These are phyloP conservation scores for Ammopiptanthus mongolicus DNA, from an alignment of 306 rosid genomes.

Conservation along the genomic window DNA sequence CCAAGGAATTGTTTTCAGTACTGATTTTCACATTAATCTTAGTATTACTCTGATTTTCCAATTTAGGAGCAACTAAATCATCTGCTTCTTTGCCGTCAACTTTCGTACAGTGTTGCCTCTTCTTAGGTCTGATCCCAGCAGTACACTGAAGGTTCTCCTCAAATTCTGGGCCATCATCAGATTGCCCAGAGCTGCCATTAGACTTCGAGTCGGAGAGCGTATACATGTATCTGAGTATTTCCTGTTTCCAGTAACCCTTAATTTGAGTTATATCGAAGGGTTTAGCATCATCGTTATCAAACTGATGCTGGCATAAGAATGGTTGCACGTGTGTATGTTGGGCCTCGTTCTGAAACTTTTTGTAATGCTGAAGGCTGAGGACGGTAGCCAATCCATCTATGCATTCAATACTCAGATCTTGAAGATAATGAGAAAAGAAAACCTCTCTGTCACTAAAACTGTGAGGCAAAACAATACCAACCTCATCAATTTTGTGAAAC, in stretches of 20 bases:
- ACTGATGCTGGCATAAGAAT: constrained; percentile 56
- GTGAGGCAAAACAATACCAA: constrained; percentile 82
- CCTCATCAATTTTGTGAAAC: constrained; percentile 98
- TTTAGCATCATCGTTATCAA: constrained; percentile 63
- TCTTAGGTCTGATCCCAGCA: constrained; percentile 48
- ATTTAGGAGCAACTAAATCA: constrained; percentile 7
- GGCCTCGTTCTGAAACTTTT: constrained; percentile 52
- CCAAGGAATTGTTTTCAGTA: constrained; percentile 16
- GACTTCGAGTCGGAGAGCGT: constrained; percentile 38
- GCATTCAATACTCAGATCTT: constrained; percentile 97
- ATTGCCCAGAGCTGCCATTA: constrained; percentile 37
- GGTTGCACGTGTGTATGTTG: constrained; percentile 51
- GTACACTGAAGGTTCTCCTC: constrained; percentile 33
- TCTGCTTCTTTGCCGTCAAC: constrained; percentile 24
- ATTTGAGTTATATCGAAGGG: constrained; percentile 72
- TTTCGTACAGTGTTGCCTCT: constrained; percentile 39
- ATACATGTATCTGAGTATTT: constrained; percentile 58
- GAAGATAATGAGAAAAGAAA: constrained; percentile 91
- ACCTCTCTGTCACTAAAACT: constrained; percentile 85
- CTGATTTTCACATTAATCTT: constrained; percentile 18
- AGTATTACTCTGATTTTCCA: background rate
- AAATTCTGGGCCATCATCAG: constrained; percentile 29
- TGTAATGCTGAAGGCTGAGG: constrained; percentile 77
- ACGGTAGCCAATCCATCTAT: constrained; percentile 88
- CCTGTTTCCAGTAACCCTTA: constrained; percentile 86